phyloP scores from a whole-genome alignment of 345 rosid genomes.

The Eucalyptus guilfoylei region DNA sequence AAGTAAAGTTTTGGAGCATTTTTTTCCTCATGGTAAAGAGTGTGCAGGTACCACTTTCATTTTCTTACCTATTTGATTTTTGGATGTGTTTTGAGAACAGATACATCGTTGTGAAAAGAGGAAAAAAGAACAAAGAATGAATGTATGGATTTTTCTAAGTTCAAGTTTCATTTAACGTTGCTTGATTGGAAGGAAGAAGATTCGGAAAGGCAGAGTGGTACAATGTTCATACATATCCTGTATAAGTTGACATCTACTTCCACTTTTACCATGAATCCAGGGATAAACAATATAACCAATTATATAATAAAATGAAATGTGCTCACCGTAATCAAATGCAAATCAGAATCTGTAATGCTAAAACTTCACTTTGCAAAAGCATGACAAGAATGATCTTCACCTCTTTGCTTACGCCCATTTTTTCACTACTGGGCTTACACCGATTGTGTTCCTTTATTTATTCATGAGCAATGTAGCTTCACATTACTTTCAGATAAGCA shows the following conservation, averaged over 20 bases:
- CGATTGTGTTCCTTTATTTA: neutral
- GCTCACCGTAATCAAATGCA: neutral
- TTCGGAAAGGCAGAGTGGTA: neutral
- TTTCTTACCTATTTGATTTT: neutral
- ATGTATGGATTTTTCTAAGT: neutral
- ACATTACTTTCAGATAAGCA: neutral
- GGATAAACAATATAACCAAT: neutral
- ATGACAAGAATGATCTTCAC: neutral
- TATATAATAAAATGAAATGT: neutral
- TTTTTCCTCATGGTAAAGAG: neutral
- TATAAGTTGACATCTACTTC: neutral
- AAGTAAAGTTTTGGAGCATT: neutral
- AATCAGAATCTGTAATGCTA: neutral
- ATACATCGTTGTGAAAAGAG: neutral
- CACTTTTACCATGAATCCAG: neutral
- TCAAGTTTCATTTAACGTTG: neutral
- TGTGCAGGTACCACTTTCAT: neutral
- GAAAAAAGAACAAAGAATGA: neutral
- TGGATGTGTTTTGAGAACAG: neutral
- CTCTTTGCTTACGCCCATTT: neutral
- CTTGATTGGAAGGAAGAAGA: neutral
- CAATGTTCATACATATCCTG: neutral
- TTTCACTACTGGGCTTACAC: neutral
- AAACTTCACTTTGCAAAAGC: neutral
- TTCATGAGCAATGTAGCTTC: neutral